A percentile compares a stretch with the other conserved stretches of the same genome.
phyloP scores from a whole-genome alignment of 306 rosid genomes.

The Heteromeles arbutifolia region DNA sequence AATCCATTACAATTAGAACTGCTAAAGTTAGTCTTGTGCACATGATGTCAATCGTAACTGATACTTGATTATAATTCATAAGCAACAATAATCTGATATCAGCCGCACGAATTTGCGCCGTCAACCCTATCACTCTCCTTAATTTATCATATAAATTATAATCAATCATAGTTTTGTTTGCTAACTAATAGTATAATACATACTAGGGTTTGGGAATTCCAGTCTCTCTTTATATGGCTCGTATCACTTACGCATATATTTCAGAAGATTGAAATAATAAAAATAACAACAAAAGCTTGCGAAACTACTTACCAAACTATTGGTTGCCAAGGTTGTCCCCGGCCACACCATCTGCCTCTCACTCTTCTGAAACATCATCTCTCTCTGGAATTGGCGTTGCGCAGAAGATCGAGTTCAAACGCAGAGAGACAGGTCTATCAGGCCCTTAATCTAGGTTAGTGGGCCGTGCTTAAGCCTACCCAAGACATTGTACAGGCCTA shows the following conservation, averaged over 20 bases:
- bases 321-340: too few relatives aligned
- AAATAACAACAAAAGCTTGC: too few relatives aligned
- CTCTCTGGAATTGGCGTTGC: too few relatives aligned
- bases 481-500: not conserved
- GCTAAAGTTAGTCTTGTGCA: not conserved
- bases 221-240: not conserved
- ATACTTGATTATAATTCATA: too few relatives aligned
- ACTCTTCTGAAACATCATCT: too few relatives aligned
- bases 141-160: not conserved
- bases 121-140: not conserved
- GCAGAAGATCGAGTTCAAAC: too few relatives aligned
- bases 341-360: too few relatives aligned
- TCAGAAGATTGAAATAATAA: not conserved
- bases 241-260: too few relatives aligned
- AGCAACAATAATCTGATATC: not conserved
- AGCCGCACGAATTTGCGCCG: not conserved
- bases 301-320: too few relatives aligned
- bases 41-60: too few relatives aligned
- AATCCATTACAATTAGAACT: not conserved
- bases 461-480: not conserved
- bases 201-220: not conserved
- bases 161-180: not conserved
- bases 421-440: too few relatives aligned
- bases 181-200: not conserved
- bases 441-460: not conserved